A percentile compares a stretch with the other conserved stretches of the same genome.
phyloP scores from a whole-genome alignment of 1,139 yeast genomes.

The Pichia sp. region DNA sequence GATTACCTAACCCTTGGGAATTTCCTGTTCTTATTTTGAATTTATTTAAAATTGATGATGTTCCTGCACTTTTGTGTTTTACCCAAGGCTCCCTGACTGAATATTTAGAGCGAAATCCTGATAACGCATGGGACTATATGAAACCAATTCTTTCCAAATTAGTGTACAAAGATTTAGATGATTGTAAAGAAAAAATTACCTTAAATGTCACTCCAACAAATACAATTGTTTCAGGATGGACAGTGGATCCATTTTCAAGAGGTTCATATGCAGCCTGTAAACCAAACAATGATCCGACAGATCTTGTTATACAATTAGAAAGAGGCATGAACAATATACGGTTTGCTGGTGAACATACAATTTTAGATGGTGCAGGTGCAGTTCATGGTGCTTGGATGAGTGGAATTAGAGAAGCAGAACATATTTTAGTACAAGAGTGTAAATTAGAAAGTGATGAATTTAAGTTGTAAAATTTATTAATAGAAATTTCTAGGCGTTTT shows the following conservation, averaged over 20 bases:
- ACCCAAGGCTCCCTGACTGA: slow-evolving; percentile 69
- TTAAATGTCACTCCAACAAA: slow-evolving; percentile 37
- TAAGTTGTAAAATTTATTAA: slow-evolving; percentile 12
- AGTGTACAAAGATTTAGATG: slow-evolving; percentile 3
- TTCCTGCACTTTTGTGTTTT: slow-evolving; percentile 50
- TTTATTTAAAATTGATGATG: slow-evolving; percentile 33
- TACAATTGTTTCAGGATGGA: slow-evolving; percentile 60
- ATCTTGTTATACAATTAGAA: slow-evolving; percentile 46
- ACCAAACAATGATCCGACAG: slow-evolving; percentile 65
- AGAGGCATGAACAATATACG: slow-evolving; percentile 47
- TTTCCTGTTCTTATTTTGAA: slow-evolving; percentile 49
- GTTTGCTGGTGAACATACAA: slow-evolving; percentile 88
- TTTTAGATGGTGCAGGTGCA: slow-evolving; percentile 79
- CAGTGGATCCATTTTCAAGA: slow-evolving; percentile 56
- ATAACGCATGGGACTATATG: slow-evolving; percentile 37
- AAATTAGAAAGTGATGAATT: slow-evolving; percentile 18
- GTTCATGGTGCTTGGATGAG: slow-evolving; percentile 79
- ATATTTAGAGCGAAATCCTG: slow-evolving; percentile 37
- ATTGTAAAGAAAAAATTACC: neutral
- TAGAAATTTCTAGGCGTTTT: no score
- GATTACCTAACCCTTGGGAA: slow-evolving; percentile 35
- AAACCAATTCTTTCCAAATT: slow-evolving; percentile 35
- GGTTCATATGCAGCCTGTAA: slow-evolving; percentile 72
- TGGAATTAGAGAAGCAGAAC: slow-evolving; percentile 65
- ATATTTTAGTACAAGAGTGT: slow-evolving; percentile 33